phyloP scores from a whole-genome alignment of 805 yeast genomes.

The Saccharomycopsis sp. region DNA sequence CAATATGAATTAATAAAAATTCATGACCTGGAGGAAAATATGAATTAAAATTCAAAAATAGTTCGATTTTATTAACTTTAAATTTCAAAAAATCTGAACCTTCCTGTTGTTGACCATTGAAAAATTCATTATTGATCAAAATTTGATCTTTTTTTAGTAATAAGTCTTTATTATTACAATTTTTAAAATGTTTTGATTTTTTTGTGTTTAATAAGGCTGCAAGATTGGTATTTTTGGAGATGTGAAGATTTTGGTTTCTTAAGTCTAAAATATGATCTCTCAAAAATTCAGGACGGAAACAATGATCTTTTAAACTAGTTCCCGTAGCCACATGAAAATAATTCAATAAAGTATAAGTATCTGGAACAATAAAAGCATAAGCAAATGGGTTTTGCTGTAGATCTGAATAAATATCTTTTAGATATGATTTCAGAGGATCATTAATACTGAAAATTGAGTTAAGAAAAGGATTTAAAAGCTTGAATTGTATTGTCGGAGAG shows the following conservation, averaged over 20 bases:
- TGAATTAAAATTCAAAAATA: conserved; percentile 45
- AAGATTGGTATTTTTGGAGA: conserved; percentile 7
- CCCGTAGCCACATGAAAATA: conserved; percentile 6
- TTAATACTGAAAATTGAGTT: conserved; percentile 13
- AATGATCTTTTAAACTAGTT: conserved; percentile 8
- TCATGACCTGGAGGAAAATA: conserved; percentile 47
- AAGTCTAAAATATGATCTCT: conserved; percentile 16
- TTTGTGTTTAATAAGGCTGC: conserved; percentile 12
- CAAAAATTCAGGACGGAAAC: conserved; percentile 12
- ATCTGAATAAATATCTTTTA: conserved; percentile 11
- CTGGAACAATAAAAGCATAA: conserved; percentile 16
- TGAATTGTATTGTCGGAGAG: conserved; percentile 12
- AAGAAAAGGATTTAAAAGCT: conserved; percentile 16
- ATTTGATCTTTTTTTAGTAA: conserved; percentile 11
- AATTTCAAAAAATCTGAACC: conserved; percentile 25
- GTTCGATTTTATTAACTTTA: conserved; percentile 34
- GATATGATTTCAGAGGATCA: conserved; percentile 15
- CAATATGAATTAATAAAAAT: conserved; percentile 49
- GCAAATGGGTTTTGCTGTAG: conserved; percentile 12
- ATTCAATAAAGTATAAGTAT: conserved; percentile 10
- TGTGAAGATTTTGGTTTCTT: conserved; percentile 2
- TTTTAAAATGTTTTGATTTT: conserved; percentile 8
- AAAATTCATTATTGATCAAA: neutral
- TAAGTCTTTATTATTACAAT: conserved; percentile 5
- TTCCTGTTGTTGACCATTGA: neutral